phyloP scores from a whole-genome alignment of 805 yeast species.

The Kodamaea jinghongensis region DNA sequence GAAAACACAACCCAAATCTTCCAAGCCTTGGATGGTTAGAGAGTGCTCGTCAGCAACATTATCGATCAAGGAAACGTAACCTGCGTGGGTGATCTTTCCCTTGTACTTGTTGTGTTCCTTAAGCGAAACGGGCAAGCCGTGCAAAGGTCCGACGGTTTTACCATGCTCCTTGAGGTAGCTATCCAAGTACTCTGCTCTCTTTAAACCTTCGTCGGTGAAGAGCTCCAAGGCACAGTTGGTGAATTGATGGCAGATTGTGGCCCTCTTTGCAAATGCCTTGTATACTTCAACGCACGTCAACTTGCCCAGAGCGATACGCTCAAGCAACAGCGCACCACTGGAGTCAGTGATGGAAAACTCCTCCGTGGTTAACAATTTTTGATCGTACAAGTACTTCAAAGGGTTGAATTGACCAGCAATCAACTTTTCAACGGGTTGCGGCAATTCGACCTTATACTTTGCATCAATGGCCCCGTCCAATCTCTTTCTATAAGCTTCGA shows the following conservation, averaged over 20 bases:
- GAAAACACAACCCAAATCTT: slow-evolving; percentile 53
- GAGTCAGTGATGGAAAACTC: slow-evolving; percentile 46
- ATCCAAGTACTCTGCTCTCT: slow-evolving; percentile 55
- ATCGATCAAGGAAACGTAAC: slow-evolving; percentile 52
- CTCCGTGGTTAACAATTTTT: slow-evolving; percentile 32
- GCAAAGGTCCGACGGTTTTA: slow-evolving; percentile 57
- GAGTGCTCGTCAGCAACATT: slow-evolving; percentile 48
- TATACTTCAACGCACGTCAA: slow-evolving; percentile 51
- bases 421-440: slow-evolving; percentile 30
- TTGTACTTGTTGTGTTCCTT: slow-evolving; percentile 61
- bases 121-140: slow-evolving; percentile 64
- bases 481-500: slow-evolving; percentile 39
- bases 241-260: slow-evolving; percentile 62
- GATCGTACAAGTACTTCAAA: slow-evolving; percentile 29
- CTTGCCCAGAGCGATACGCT: slow-evolving; percentile 45
- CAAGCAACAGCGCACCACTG: slow-evolving; percentile 41
- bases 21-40: slow-evolving; percentile 45
- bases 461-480: slow-evolving; percentile 31
- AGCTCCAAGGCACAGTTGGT: slow-evolving; percentile 61
- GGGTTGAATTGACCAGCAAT: slow-evolving; percentile 38
- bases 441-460: slow-evolving; percentile 31
- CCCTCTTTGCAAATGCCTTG: slow-evolving; percentile 63
- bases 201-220: slow-evolving; percentile 58
- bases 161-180: slow-evolving; percentile 47
- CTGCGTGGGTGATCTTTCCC: slow-evolving; percentile 57